Evolutionary conservation across 148 eudicot species (phyloP), one percentile per base, ranked within the genome.

Genomic region (Gaultheria prostrata): DNA sequence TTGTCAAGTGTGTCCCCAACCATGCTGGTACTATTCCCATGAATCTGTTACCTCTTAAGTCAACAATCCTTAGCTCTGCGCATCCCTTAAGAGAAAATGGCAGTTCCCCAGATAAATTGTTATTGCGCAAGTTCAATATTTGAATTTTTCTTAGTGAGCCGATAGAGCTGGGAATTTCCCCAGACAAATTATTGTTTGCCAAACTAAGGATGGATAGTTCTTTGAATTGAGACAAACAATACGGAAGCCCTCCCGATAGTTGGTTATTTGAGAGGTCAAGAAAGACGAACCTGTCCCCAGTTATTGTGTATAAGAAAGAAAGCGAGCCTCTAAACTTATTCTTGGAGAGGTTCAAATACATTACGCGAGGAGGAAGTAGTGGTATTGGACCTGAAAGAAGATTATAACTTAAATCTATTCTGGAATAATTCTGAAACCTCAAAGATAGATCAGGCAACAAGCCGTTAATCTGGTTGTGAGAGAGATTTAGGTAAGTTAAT

Each of bases 331-430:
- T 56, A 3, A 78, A 28, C 74, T 32, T 18, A 48, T 33, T 85
- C 4, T 80, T 73, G 43, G 83, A 85, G 59, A 85, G 86, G 11
- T 57, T 24, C 54, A 85, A 59, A 1, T 2, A 0, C 2, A 20
- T 14, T 30, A 71, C 7, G 32, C 50, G 79, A 32, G 73, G 0
- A 50, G 77, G 63, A 77, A 48, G 18, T 35, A 59, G 53, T 4
- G 85, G 85, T 61, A 87, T 12, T 20, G 54, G 49, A 17, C 87
- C 89, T 20, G 3, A 12, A 45, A 87, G 61, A 17, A 28, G 43
- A 35, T 87, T 87, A 9, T 20, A n/a, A 76, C 85, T 78, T 14
- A 87, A 50, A 79, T 87, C 83, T 5, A 85, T 73, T 0, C 0
- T 0, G 1, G 10, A 6, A 35, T 0, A 63, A 1, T 35, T 2